Base-by-base conservation (phyloP, 2,329 filamentous ascomycete genomes). In the Aureobasidium subglaciale region DNA sequence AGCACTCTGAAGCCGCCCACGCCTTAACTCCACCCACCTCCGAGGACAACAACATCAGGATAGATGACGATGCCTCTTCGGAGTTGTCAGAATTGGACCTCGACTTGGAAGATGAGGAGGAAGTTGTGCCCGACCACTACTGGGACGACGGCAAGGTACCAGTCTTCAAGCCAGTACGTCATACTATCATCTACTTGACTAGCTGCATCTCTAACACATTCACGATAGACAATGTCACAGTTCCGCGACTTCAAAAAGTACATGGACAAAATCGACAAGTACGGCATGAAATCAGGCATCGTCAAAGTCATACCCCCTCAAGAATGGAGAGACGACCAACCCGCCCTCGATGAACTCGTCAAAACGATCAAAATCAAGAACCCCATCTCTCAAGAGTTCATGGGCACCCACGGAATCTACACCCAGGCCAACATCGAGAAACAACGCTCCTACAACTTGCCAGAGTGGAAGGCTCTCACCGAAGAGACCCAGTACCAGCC, bases 351-450 rank as follows among this genome's bases (percentile, higher is more conserved):
- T 66, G 87, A 96, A 64, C 80, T 90, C 49, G 82, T 99, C 61
- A 97, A 96, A 73, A 85, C 87, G 59, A 88, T 99, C 70, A 86
- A 85, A 67, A 91, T 99, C 66, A 92, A 92, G 71, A 95, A 99
- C 62, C 93, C 93, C 3, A 97, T 99, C 69, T 96, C 90, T 67
- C 93, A 99, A 71, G 93, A 99, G 65, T 99, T 99, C 65, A 92
- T 95, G 78, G 93, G 93, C 38, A 90, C 88, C 50, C 90, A 92
- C 67, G 95, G 93, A 56, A 95, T 89, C 56, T 99, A 96, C 69
- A 92, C 92, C 32, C 93, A 99, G 70, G 89, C 93, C 66, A 99
- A 99, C 68, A 91, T 99, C 58, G 85, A 97, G 65, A 95, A 96
- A 72, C 90, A 95, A 69, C 83, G 93, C 68, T 90, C 90, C 13